Evolutionary conservation across 257 asterid genomes (phyloP), one percentile per base, ranked within the genome.

Genomic region (Knoxia roxburghii): DNA sequence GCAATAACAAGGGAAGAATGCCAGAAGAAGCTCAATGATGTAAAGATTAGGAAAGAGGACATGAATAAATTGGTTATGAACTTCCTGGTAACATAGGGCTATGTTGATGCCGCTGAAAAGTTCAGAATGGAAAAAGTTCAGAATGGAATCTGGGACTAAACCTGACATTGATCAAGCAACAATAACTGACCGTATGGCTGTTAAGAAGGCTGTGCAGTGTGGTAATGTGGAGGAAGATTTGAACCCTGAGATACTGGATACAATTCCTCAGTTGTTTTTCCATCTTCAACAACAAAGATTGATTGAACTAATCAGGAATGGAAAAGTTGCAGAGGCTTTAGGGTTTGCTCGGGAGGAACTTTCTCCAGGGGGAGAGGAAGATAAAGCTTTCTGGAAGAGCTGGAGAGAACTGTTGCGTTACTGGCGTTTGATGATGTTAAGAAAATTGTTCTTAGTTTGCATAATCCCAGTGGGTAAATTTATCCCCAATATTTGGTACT

Each of bases 331-430:
- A 92, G n/a, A 89, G 69, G 98, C 98, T 75, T 78, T 91, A 79
- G 95, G 86, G 72, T 87, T 91, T 79, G 96, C 96, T 72, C 95
- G 83, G 74, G 95, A 89, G 79, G 95, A n/a, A 81, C 96, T 91
- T 70, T 96, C 96, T 79, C 96, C 96, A 30, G 80, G 89, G 79
- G 96, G 95, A 64, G 98, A 89, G 81, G 92, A 89, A 84, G 84
- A 91, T 77, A 82, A 75, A 69, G 79, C 60, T 86, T 89, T 73
- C 59, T 86, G 51, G 95, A 89, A 72, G 98, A 92, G 70, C 67
- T 92, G 84, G 95, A 89, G 81, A 89, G 84, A 74, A 87, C 98
- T 39, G 86, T 87, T 55, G 86, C 89, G 2, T 65, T 92, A 69
- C 85, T 92, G 80, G 96, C 95, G 57, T 92, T 92, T 76, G 87